A percentile compares a stretch with the other conserved stretches of the same genome.
These are phyloP conservation scores for Lichenothelia convexa DNA, from an alignment of 495 filamentous ascomycete genomes.

Conservation along the genomic window DNA sequence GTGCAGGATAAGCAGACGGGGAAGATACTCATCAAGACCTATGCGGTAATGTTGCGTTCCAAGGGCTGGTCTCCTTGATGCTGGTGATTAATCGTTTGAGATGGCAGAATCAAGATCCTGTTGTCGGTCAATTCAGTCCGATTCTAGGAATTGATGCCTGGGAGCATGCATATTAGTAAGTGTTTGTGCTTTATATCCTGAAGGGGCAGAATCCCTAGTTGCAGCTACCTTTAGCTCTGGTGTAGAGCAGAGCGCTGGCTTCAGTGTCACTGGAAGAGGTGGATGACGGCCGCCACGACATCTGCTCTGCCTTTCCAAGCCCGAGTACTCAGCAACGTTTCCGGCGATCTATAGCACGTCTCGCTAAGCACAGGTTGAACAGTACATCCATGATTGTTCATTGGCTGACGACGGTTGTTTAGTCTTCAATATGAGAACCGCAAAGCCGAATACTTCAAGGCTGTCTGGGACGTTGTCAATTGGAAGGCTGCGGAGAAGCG, in stretches of 20 bases:
- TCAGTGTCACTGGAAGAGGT: too few species aligned
- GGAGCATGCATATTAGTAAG: conserved; percentile 74
- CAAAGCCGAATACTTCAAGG: conserved; percentile 94
- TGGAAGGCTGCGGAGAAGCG: conserved; percentile 89
- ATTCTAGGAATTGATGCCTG: conserved; percentile 92
- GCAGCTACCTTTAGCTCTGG: too few species aligned
- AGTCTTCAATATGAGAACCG: conserved; percentile 95
- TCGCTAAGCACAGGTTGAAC: too few species aligned
- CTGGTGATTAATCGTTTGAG: not conserved
- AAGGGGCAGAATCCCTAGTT: too few species aligned
- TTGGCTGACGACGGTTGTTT: conserved; percentile 4
- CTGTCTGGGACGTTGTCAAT: conserved; percentile 95
- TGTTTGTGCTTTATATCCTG: too few species aligned
- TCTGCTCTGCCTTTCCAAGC: too few species aligned
- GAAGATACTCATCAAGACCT: conserved; percentile 53
- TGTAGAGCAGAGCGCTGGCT: too few species aligned
- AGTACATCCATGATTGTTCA: not conserved
- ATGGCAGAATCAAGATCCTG: conserved; percentile 70
- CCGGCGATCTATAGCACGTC: too few species aligned
- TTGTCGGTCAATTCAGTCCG: conserved; percentile 69
- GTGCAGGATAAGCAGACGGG: conserved; percentile 70
- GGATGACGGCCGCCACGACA: too few species aligned
- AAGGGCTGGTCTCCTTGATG: too few species aligned
- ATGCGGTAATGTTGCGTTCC: conserved; percentile 39
- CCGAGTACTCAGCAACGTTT: not conserved